Percentiles rank a stretch among this genome's conserved stretches.
Conservation (phyloP, 768 basidiomycete species). For the Candolleomyces eurysporus region DNA sequence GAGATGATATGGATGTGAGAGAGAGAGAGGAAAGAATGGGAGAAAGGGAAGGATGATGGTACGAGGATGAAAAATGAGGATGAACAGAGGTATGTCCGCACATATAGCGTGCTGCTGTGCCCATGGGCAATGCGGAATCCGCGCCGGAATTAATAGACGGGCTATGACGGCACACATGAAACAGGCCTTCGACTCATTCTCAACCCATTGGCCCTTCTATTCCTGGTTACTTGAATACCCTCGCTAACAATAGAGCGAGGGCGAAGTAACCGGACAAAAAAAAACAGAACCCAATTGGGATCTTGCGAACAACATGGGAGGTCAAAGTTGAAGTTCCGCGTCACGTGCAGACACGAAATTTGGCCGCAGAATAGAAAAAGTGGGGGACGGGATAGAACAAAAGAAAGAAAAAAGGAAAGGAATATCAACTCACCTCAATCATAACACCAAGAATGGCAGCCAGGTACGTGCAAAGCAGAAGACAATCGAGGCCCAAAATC, state of each 20-base stretch:
- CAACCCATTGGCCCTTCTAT: too few species aligned
- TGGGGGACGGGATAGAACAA: not conserved
- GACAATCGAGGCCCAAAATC: conserved; percentile 82
- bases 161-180: too few species aligned
- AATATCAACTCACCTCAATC: conserved; percentile 67
- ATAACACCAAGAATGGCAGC: conserved; percentile 88
- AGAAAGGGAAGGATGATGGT: conserved; percentile 10
- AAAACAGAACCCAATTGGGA: not conserved
- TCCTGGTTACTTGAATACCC: too few species aligned
- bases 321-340: not conserved
- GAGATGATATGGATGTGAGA: too few species aligned
- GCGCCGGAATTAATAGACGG: too few species aligned
- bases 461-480: conserved; percentile 88
- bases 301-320: not conserved
- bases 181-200: too few species aligned
- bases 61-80: too few species aligned
- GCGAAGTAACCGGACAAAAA: not conserved
- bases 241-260: not conserved
- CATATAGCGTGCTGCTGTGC: too few species aligned
- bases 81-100: too few species aligned
- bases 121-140: too few species aligned
- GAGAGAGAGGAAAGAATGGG: too few species aligned
- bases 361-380: too few species aligned
- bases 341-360: not conserved
- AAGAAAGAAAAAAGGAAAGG: conserved; percentile 13